phyloP scores from a whole-genome alignment of 1,139 yeast species.

The Citeromyces siamensis region DNA sequence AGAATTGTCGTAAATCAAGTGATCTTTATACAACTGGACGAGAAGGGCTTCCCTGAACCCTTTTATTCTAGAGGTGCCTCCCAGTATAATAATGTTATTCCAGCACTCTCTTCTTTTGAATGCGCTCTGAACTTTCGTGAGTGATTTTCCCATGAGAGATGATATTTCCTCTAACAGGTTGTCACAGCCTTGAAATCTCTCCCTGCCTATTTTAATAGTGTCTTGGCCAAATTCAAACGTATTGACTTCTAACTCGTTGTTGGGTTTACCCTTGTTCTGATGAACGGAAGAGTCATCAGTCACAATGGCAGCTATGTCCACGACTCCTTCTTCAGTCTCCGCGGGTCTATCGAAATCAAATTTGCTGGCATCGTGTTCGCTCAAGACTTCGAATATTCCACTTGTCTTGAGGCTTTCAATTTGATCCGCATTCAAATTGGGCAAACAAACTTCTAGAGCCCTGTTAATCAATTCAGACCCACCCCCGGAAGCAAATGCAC shows the following conservation, averaged over 20 bases:
- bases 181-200: slow-evolving; percentile 72
- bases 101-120: slow-evolving; percentile 74
- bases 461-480: slow-evolving; percentile 62
- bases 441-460: slow-evolving; percentile 37
- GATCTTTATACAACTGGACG: slow-evolving; percentile 45
- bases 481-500: slow-evolving; percentile 33
- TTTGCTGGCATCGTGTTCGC: slow-evolving; percentile 41
- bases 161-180: slow-evolving; percentile 43
- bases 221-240: slow-evolving; percentile 50
- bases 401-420: slow-evolving; percentile 69
- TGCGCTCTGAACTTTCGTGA: slow-evolving; percentile 49
- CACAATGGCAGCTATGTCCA: slow-evolving; percentile 87
- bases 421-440: slow-evolving; percentile 43
- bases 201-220: slow-evolving; percentile 60
- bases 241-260: slow-evolving; percentile 54
- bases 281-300: slow-evolving; percentile 38
- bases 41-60: slow-evolving; percentile 71
- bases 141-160: slow-evolving; percentile 36
- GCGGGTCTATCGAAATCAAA: slow-evolving; percentile 39
- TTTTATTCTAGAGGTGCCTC: slow-evolving; percentile 59
- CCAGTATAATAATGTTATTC: slow-evolving; percentile 73
- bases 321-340: slow-evolving; percentile 48
- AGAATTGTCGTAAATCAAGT: slow-evolving; percentile 23
- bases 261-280: slow-evolving; percentile 27
- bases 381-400: slow-evolving; percentile 66